Evolutionary conservation across 2,329 filamentous ascomycete species (phyloP).

Genomic region (Cladosporium sphaerospermum): DNA sequence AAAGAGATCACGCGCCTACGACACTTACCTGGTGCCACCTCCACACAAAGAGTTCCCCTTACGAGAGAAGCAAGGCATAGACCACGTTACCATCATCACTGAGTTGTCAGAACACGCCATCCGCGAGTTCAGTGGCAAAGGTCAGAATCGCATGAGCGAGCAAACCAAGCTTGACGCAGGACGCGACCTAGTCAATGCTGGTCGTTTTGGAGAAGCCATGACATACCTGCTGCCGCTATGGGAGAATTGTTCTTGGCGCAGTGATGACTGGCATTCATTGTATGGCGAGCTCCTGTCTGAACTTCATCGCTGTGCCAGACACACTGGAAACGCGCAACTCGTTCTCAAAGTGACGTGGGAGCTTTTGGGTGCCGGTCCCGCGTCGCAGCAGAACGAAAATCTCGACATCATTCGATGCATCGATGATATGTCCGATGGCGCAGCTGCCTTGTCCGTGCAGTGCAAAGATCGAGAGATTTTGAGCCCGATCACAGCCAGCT

Average conservation of each 20-base stretch:
- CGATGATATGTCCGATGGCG: background rate
- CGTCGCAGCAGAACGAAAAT: conserved; percentile 2
- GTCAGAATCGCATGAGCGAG: conserved; percentile 50
- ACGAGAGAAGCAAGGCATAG: conserved; percentile 38
- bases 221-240: conserved; percentile 49
- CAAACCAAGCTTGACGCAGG: conserved; percentile 50
- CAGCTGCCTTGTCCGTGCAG: conserved; percentile 12
- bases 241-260: conserved; percentile 52
- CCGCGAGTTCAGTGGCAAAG: conserved; percentile 45
- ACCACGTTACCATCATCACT: conserved; percentile 48
- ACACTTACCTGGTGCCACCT: conserved; percentile 55
- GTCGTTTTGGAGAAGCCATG: conserved; percentile 47
- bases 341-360: conserved; percentile 54
- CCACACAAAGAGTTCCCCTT: conserved; percentile 50
- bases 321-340: conserved; percentile 38
- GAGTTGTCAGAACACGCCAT: conserved; percentile 42
- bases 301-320: conserved; percentile 48
- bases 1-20: conserved; percentile 49
- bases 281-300: conserved; percentile 49
- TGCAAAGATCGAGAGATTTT: conserved; percentile 18
- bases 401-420: conserved; percentile 17
- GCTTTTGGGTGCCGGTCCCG: conserved; percentile 31
- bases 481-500: conserved; percentile 41
- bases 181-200: conserved; percentile 46
- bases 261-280: conserved; percentile 53